Evolutionary conservation across 176 grass and related monocot species (phyloP).

Genomic region (Stipa capillata): DNA sequence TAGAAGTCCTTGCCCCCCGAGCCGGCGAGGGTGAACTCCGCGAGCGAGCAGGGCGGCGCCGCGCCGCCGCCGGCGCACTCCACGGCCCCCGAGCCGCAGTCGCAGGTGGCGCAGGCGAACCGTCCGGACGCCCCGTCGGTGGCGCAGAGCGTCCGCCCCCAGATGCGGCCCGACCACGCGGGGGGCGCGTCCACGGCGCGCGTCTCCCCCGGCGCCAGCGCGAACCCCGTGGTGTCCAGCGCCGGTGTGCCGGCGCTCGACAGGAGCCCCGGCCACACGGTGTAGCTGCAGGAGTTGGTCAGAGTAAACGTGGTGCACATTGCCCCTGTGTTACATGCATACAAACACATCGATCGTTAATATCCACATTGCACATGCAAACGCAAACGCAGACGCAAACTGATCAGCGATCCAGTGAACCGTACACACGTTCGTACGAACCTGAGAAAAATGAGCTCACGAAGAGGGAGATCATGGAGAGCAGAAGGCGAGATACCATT

Average conservation of each 20-base stretch:
- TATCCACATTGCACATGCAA: background rate
- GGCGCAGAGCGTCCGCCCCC: slow-evolving; percentile 46
- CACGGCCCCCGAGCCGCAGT: slow-evolving; percentile 39
- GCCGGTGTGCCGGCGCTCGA: slow-evolving; percentile 44
- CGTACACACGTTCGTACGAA: background rate
- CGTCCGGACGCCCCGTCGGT: background rate
- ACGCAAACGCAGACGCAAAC: no score
- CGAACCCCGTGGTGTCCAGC: slow-evolving; percentile 48
- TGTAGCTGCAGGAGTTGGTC: slow-evolving; percentile 56
- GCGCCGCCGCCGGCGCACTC: slow-evolving; percentile 39
- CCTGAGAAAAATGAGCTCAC: background rate
- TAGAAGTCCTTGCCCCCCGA: slow-evolving; percentile 62
- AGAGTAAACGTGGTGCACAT: slow-evolving; percentile 48
- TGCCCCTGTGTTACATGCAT: background rate
- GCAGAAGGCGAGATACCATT: background rate
- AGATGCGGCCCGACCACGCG: slow-evolving; percentile 58
- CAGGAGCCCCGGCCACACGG: slow-evolving; percentile 57
- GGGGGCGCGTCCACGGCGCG: slow-evolving; percentile 23
- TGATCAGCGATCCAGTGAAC: background rate
- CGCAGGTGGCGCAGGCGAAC: slow-evolving; percentile 47
- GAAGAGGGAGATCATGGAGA: background rate
- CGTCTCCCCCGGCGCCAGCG: slow-evolving; percentile 41
- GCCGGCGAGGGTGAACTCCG: slow-evolving; percentile 56
- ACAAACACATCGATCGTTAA: background rate
- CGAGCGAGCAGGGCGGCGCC: slow-evolving; percentile 28